Conservation (phyloP, 257 asterid genomes). For the Thymus quinquecostatus region DNA sequence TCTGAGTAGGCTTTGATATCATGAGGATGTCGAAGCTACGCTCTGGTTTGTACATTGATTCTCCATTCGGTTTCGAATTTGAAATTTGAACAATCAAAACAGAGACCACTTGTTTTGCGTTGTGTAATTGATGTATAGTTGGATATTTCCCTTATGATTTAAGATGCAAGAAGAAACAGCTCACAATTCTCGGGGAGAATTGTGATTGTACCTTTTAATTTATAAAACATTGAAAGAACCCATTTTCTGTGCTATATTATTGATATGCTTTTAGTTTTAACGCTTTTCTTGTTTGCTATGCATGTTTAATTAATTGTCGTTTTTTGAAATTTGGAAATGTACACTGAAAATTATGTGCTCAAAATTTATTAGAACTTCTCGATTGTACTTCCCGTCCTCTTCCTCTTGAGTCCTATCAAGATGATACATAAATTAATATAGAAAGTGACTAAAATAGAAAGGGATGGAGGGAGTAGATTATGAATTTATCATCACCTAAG, state of each 20-base stretch:
- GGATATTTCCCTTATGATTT: slow-evolving; percentile 23
- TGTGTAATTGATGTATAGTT: slow-evolving; percentile 43
- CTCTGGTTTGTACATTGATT: slow-evolving; percentile 39
- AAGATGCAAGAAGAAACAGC: slow-evolving; percentile 13
- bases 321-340: not conserved
- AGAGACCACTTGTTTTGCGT: slow-evolving; percentile 20
- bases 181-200: not conserved
- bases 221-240: slow-evolving; percentile 10
- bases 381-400: too few relatives aligned
- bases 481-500: too few relatives aligned
- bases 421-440: too few relatives aligned
- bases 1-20: slow-evolving; percentile 4
- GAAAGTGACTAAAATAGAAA: too few relatives aligned
- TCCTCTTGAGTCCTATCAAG: too few relatives aligned
- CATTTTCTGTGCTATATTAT: slow-evolving; percentile 21
- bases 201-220: slow-evolving; percentile 27
- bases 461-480: too few relatives aligned
- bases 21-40: not conserved
- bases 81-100: slow-evolving; percentile 27
- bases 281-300: not conserved
- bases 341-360: too few relatives aligned
- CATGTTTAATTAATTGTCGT: not conserved
- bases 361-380: too few relatives aligned
- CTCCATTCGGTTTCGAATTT: slow-evolving; percentile 22
- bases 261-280: not conserved